Percentiles rank a stretch among this genome's conserved stretches.
Conservation (phyloP, 163 green algal species). For the Chloroidium sp. region DNA sequence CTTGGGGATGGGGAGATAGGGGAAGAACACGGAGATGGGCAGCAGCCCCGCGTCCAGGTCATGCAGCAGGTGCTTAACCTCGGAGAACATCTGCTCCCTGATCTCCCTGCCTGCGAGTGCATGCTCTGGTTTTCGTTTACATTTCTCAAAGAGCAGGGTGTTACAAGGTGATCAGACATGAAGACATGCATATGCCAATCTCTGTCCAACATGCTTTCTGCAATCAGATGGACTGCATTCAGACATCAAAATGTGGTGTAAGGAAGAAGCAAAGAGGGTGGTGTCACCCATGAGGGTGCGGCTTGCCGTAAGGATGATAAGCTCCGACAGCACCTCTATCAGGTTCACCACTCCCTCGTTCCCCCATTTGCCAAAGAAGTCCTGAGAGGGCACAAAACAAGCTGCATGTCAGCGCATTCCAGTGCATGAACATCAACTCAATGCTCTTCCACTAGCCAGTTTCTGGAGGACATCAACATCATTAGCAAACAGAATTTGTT, state of each 20-base stretch:
- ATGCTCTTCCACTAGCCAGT: no score
- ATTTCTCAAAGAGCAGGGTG: no score
- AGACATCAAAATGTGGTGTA: not conserved
- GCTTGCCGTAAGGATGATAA: slow-evolving; percentile 91
- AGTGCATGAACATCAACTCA: no score
- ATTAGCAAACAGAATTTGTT: not conserved
- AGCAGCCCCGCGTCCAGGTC: slow-evolving; percentile 91
- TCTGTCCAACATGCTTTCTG: no score
- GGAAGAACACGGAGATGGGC: slow-evolving; percentile 87
- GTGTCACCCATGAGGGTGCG: slow-evolving; percentile 77
- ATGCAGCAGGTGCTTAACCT: slow-evolving; percentile 84
- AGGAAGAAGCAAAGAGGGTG: not conserved
- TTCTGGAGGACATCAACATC: not conserved
- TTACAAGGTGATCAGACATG: no score
- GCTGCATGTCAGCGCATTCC: no score
- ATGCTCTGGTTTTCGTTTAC: no score
- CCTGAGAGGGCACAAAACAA: slow-evolving; percentile 21
- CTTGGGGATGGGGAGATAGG: slow-evolving; percentile 87
- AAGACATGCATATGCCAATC: no score
- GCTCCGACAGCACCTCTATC: slow-evolving; percentile 71
- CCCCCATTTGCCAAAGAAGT: slow-evolving; percentile 88
- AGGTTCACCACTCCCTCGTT: slow-evolving; percentile 84
- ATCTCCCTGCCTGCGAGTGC: slow-evolving; percentile 72
- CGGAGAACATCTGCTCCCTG: slow-evolving; percentile 85
- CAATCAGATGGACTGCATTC: no score